Evolutionary conservation across 306 rosid genomes (phyloP).

Genomic region (Mimosa pudica): DNA sequence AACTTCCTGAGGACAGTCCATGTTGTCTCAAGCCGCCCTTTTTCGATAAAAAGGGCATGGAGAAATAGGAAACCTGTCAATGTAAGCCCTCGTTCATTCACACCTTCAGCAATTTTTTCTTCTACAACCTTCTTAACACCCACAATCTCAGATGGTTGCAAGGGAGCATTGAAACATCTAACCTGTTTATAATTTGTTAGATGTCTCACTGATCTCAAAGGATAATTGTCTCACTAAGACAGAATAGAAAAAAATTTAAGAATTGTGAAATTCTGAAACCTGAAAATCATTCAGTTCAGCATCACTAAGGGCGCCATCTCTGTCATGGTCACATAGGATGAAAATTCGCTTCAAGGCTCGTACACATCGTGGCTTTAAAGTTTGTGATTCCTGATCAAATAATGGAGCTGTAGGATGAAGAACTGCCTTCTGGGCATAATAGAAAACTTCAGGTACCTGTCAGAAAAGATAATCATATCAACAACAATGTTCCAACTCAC

Average conservation of each 20-base stretch:
- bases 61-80: constrained; percentile 96
- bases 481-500: neutral
- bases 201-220: neutral
- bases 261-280: neutral
- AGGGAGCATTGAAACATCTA: constrained; percentile 96
- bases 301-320: constrained; percentile 75
- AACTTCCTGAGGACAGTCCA: constrained; percentile 97
- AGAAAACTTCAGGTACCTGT: constrained; percentile 97
- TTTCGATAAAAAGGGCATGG: constrained; percentile 94
- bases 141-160: constrained; percentile 92
- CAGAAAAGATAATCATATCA: neutral
- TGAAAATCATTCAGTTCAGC: constrained; percentile 30
- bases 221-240: neutral
- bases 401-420: constrained; percentile 98
- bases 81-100: constrained; percentile 94
- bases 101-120: constrained; percentile 94
- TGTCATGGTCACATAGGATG: constrained; percentile 92
- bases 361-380: constrained; percentile 91
- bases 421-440: constrained; percentile 97
- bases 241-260: constrained; percentile 18
- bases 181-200: constrained; percentile 62
- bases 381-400: constrained; percentile 95
- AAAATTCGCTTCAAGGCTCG: constrained; percentile 94
- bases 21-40: constrained; percentile 96
- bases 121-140: constrained; percentile 92